Base-by-base conservation (phyloP, 2,329 filamentous ascomycete genomes). In the Penicillium thymicola region DNA sequence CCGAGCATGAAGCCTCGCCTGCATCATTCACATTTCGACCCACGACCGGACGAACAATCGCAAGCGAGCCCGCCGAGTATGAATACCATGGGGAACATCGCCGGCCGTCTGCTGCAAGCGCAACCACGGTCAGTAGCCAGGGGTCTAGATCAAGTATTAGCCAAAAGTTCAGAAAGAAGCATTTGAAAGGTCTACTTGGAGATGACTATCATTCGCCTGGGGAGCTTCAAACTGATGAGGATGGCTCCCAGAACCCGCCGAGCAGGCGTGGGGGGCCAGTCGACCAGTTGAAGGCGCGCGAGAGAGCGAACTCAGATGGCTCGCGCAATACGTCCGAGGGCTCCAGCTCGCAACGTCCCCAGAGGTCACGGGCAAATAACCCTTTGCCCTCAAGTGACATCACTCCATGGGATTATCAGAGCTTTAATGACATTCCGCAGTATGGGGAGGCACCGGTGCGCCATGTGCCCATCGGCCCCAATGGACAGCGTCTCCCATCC, bases 351-450 rank as follows among this genome's bases (percentile, higher is more conserved):
- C 91, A 91, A 40, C 83, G 84, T 51, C 85, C 85, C 32, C 92
- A 89, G 28, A 83, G 90, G 64, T 90, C 92, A 46, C 84, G 89
- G 49, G 53, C 62, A 11, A 59, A 59, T 65, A 96, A 90, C n/a
- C 92, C 92, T 13, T 81, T 92, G 50, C 90, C 90, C 41, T 90
- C 90, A 13, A 94, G 90, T 68, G 93, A 97, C 75, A 92, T 99
- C 56, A 94, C 96, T 38, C 94, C 94, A n/a, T 99, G 96, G 82
- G 82, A 96, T 60, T 97, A 94, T 71, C 94, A 97, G 75, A 90
- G 94, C 71, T 83, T 83, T 63, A 85, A 90, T 78, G 89, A 92
- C 70, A 89, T 92, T 67, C 85, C 84, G 44, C 84, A 86, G 62
- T 90, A 87, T 76, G 89, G 89, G 58, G 89, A 92, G 74, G 89